A percentile compares a stretch with the other conserved stretches of the same genome.
Conservation (phyloP, 164 flowering plant genomes). For the Cinnamomum micranthum region DNA sequence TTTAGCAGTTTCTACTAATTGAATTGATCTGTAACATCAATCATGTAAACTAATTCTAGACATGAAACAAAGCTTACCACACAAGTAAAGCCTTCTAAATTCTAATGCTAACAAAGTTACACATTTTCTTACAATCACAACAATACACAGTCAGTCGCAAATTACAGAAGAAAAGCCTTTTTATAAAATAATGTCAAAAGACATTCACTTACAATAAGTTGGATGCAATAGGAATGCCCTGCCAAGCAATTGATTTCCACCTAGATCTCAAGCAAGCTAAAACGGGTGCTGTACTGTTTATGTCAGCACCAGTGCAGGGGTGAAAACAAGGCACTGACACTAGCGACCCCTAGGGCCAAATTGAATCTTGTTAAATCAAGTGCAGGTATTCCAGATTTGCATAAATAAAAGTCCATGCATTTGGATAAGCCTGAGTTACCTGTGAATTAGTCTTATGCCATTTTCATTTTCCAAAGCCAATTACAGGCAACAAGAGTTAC, state of each 20-base stretch:
- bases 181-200: background rate
- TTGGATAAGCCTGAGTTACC: background rate
- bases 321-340: background rate
- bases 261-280: background rate
- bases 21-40: background rate
- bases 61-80: background rate
- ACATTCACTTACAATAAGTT: background rate
- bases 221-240: background rate
- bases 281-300: background rate
- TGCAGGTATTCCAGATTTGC: no score
- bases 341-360: background rate
- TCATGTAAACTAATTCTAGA: background rate
- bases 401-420: background rate
- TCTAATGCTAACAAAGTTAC: background rate
- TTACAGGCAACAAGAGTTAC: no score
- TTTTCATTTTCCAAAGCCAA: no score
- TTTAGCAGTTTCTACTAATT: background rate
- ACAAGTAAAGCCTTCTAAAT: background rate
- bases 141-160: background rate
- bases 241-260: background rate
- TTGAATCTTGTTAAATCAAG: background rate
- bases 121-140: background rate
- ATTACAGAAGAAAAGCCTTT: background rate
- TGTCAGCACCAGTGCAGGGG: background rate
- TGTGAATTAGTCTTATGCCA: no score